Percentiles rank a stretch among this genome's conserved stretches.
Conservation (phyloP, 176 grass and related monocot species). For the Ananas comosus region DNA sequence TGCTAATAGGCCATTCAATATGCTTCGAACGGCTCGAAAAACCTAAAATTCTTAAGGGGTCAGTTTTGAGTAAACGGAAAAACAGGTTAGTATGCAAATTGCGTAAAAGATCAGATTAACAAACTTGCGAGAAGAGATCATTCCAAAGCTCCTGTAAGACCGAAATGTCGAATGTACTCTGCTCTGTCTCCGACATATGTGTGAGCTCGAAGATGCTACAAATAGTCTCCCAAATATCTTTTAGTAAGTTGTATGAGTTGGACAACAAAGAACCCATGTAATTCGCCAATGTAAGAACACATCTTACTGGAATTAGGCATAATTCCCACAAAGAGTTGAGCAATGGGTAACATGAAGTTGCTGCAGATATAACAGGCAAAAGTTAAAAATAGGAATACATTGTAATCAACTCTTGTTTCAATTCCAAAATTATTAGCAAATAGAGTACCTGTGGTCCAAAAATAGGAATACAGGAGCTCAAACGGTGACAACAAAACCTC, state of each 20-base stretch:
- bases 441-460: constrained; percentile 11
- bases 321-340: constrained; percentile 32
- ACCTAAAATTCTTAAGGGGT: constrained; percentile 27
- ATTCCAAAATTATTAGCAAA: constrained; percentile 1
- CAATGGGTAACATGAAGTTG: constrained; percentile 25
- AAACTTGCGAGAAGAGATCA: constrained; percentile 80
- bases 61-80: background rate
- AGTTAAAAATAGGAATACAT: constrained; percentile 13
- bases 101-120: background rate
- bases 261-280: constrained; percentile 35
- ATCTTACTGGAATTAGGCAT: constrained; percentile 22
- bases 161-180: constrained; percentile 46
- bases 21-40: constrained; percentile 60
- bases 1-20: constrained; percentile 52
- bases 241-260: constrained; percentile 39
- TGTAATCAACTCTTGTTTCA: constrained; percentile 9
- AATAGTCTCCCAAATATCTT: constrained; percentile 60
- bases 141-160: constrained; percentile 60
- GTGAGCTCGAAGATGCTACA: constrained; percentile 56
- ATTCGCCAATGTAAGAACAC: constrained; percentile 14
- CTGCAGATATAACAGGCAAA: background rate
- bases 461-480: constrained; percentile 23
- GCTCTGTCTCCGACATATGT: constrained; percentile 50
- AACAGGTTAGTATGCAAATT: background rate
- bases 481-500: constrained; percentile 44